Base-by-base conservation (phyloP, 2,329 filamentous ascomycete species). In the Parastagonospora nodorum region DNA sequence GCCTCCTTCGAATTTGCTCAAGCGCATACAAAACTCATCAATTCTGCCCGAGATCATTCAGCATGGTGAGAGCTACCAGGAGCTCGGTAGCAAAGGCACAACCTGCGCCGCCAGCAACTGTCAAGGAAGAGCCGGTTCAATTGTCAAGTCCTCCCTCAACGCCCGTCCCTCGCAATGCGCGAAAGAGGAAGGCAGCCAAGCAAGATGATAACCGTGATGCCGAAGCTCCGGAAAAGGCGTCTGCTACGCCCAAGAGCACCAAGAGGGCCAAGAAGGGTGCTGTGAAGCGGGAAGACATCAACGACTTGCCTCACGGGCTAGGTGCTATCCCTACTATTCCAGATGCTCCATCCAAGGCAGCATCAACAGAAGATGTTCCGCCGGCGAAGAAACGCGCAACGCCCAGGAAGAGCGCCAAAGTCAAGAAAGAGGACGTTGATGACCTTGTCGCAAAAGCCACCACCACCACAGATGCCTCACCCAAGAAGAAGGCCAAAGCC, bases 271-370 rank as follows among this genome's bases (percentile, higher is more conserved):
- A 72, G 48, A 68, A 66, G 45, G 43, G 64, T 28, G 51, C 67
- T n/a, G 73, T 72, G 36, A 68, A 72, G 40, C 71, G 75, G 45
- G 66, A 72, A 55, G 71, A 77, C 24, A 53, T 73, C 46, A 74
- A 82, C 51, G 78, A 82, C 42, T 69, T 85, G 32, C 82, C 82
- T 12, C 83, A 85, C 66, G 84, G 83, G 42, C 69, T 85, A n/a
- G 82, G 80, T 9, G 53, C 55, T 16, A 58, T 65, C 5, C 57
- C 61, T 27, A 52, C 55, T 16, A 58, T 65, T 5, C 57, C 61
- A 19, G 48, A 63, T 16, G 36, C 62, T 1, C 41, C 57, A 10
- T 9, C 43, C 0, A 55, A 64, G 9, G 28, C 30, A 4, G 53
- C 62, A 37, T 36, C 33, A n/a, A 46, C 19, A 6, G 45, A 52